Base-by-base conservation (phyloP, 164 flowering plant genomes). In the Vitis amurensis region DNA sequence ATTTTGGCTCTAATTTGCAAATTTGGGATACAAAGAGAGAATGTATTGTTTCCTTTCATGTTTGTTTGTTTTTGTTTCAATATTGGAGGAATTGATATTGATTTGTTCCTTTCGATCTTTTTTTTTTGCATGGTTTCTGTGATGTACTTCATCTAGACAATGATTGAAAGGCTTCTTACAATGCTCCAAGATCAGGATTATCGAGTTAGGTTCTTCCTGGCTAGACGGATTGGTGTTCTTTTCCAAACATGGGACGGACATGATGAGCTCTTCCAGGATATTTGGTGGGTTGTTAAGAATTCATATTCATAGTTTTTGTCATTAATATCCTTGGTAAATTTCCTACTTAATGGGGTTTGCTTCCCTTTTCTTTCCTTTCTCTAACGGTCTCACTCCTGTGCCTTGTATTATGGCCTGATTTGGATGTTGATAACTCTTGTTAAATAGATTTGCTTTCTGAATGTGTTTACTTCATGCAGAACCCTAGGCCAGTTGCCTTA, bases 181-280 rank as follows among this genome's bases (percentile, higher is more conserved):
- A 78, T 91, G 87, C 88, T 93, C 47, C 86, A 71, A 31, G 99
- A 96, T 83, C 74, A 88, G 78, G 99, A 96, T 74, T 93, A 84
- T 76, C 90, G 98, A 70, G 99, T 93, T 72, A 82, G 99, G 73
- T 78, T 89, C 37, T 79, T 71, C 74, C 63, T 96, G 68, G 97
- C 94, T 55, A 81, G 86, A 65, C 80, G 79, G 15, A 80, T 96
- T 73, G 88, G 94, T 70, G 83, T 93, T 71, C 94, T 96, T 67
- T 96, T 96, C 72, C 89, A 84, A 61, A 93, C 91, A 19, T 96
- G 98, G 99, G 99, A 96, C 72, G 99, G 98, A 23, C 99, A 96
- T 79, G 78, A 77, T 64, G 97, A 87, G 77, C 91, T 95, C 58
- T 95, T 93, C 73, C 87, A 78, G 51, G 99, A 93, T 80, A 85